These are phyloP conservation scores for Prunella vulgaris DNA, from an alignment of 257 asterid species.

Conservation along the genomic window DNA sequence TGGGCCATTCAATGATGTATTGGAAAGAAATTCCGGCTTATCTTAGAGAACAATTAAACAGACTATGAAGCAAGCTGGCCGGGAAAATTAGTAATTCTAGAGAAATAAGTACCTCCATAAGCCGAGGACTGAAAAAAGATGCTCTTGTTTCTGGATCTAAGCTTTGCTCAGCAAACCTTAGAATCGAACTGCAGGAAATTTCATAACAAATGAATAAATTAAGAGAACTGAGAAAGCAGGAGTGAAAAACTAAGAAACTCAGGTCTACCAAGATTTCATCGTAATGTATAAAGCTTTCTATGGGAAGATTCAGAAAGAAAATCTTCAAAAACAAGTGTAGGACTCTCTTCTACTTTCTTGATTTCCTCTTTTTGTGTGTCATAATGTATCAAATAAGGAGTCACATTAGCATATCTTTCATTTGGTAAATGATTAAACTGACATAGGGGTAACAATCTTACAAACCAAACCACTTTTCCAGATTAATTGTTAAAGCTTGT, in stretches of 20 bases:
- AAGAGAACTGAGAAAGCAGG: constrained; percentile 16
- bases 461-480: not conserved
- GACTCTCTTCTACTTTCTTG: not conserved
- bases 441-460: not conserved
- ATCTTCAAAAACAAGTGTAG: not conserved
- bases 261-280: constrained; percentile 7
- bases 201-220: constrained; percentile 19
- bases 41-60: constrained; percentile 3
- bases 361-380: not conserved
- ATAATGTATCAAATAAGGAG: not conserved
- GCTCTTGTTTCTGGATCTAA: constrained; percentile 77
- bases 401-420: not conserved
- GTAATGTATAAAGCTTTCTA: not conserved
- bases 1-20: not conserved
- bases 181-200: constrained; percentile 61
- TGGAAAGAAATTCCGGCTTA: not conserved
- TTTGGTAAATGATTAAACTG: not conserved
- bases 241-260: constrained; percentile 1
- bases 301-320: not conserved
- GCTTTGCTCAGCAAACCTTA: constrained; percentile 83
- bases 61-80: constrained; percentile 8
- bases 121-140: constrained; percentile 89
- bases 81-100: constrained; percentile 3
- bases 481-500: not conserved
- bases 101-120: constrained; percentile 78